Evolutionary conservation across 305 asterid genomes (phyloP), one percentile per base, ranked within the genome.

Genomic region (Petunia hybrid): DNA sequence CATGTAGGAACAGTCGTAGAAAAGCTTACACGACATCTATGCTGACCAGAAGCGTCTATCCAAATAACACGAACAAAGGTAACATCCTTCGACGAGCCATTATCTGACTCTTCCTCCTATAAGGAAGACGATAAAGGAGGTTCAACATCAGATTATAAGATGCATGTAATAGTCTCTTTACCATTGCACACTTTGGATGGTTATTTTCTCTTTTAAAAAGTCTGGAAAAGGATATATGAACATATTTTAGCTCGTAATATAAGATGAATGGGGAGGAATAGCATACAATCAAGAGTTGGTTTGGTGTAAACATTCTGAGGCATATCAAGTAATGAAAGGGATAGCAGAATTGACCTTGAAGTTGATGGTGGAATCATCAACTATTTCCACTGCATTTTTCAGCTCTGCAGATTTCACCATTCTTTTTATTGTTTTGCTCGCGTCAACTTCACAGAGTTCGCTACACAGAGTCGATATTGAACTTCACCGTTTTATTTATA

Each of bases 31-130:
- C 98, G 98, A 16, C 99, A 96, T 81, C 98, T 89, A 51, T 89
- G 97, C 86, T 96, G 99, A 71, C 99, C 99, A 84, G 97, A 94
- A 82, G 93, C 85, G 88, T 95, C 99, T 70, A 91, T 82, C 99
- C 99, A 95, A 42, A 95, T 83, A 76, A 95, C 53, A 82, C 97
- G 98, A 78, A 94, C 93, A 88, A 91, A 89, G 75, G 84, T 80
- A 83, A 86, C 80, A 73, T 82, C 91, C 76, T 88, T 59, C 8
- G 22, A 53, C 53, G 2, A 13, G 31, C 61, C 70, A 80, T 48
- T 73, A n/a, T n/a, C n/a, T 38, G n/a, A 62, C 76, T n/a, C n/a
- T n/a, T 79, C 81, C 85, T 82, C 84, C 87, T 70, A 83, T 66
- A 80, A 40, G 78, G 63, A 55, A 39, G 83, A 83, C 82, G 81